These are phyloP conservation scores for Cytospora mali DNA, from an alignment of 2,329 filamentous ascomycete genomes.

Conservation along the genomic window DNA sequence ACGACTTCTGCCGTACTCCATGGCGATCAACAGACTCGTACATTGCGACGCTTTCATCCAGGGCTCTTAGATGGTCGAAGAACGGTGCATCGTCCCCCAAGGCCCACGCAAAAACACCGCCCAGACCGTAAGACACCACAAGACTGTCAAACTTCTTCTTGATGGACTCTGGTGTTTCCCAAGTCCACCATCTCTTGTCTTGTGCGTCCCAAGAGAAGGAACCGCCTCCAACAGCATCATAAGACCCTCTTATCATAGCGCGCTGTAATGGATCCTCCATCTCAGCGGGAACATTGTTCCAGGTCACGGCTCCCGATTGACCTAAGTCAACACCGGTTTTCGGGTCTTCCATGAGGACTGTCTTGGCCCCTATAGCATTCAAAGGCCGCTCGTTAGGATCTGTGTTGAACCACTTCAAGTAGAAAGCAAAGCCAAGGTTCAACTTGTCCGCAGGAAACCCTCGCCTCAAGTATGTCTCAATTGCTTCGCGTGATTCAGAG, in stretches of 20 bases:
- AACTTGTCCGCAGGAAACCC: slow-evolving; percentile 59
- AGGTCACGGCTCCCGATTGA: slow-evolving; percentile 57
- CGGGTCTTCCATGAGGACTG: slow-evolving; percentile 60
- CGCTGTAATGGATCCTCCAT: slow-evolving; percentile 59
- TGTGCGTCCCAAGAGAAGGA: slow-evolving; percentile 67
- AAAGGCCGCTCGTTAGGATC: slow-evolving; percentile 39
- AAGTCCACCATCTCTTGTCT: slow-evolving; percentile 70
- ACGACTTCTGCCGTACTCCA: background rate
- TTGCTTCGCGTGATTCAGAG: slow-evolving; percentile 51
- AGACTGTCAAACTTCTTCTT: slow-evolving; percentile 63
- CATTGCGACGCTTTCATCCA: background rate
- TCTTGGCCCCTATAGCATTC: slow-evolving; percentile 55
- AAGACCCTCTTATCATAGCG: slow-evolving; percentile 54
- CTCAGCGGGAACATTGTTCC: slow-evolving; percentile 56
- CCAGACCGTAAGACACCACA: slow-evolving; percentile 57
- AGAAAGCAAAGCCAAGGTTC: slow-evolving; percentile 69
- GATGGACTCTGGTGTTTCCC: slow-evolving; percentile 66
- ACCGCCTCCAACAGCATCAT: slow-evolving; percentile 61
- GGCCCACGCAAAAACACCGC: slow-evolving; percentile 76
- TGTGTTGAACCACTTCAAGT: slow-evolving; percentile 67
- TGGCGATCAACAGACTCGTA: background rate
- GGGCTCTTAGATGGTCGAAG: slow-evolving; percentile 42
- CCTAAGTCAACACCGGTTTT: slow-evolving; percentile 61
- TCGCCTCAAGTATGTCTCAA: slow-evolving; percentile 61
- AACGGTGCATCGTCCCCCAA: slow-evolving; percentile 64